Evolutionary conservation across 2,329 filamentous ascomycete genomes (phyloP), one percentile per base, ranked within the genome.

Genomic region (Apiospora arundinis): DNA sequence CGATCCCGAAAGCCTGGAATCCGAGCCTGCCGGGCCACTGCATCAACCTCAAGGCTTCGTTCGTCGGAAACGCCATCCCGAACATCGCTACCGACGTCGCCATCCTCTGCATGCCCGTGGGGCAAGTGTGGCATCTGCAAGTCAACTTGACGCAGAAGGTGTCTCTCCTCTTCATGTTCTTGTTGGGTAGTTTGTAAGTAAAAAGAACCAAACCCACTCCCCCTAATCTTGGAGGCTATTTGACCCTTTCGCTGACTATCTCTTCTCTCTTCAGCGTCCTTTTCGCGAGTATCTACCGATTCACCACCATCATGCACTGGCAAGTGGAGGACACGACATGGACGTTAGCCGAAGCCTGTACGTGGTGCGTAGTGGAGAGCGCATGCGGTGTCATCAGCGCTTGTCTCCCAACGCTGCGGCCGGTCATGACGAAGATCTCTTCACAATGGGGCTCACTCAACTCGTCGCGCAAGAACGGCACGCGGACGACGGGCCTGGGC

Each of bases 11-110:
- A 67, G 77, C 80, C 0, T 85, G 81, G 79, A 70, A 80, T 32
- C 77, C 77, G 0, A 77, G 71, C n/a, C 70, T 81, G 5, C 74
- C 76, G 0, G 82, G 83, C 1, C 75, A 72, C 2, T 86, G 84
- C 72, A 83, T 85, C 74, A 75, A 84, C 70, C 76, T 82, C 5
- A 81, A 80, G 74, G 78, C 72, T 2, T 80, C 78, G 3, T 84
- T 85, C 68, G 81, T 86, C 67, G 82, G 81, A n/a, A 85, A 85
- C 74, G 81, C 80, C 5, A 78, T 85, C 0, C 83, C 83, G 4
- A 84, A 83, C 68, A 82, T 84, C 67, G 56, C 81, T n/a, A 82
- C 79, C 9, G 82, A 84, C 71, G 69, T 82, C 1, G 76, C 78
- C 60, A 83, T 84, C 69, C 72, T 84, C 60, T 72, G 71, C 12